Evolutionary conservation across 2,329 filamentous ascomycete genomes (phyloP).

Genomic region (Aspergillus japonicus): DNA sequence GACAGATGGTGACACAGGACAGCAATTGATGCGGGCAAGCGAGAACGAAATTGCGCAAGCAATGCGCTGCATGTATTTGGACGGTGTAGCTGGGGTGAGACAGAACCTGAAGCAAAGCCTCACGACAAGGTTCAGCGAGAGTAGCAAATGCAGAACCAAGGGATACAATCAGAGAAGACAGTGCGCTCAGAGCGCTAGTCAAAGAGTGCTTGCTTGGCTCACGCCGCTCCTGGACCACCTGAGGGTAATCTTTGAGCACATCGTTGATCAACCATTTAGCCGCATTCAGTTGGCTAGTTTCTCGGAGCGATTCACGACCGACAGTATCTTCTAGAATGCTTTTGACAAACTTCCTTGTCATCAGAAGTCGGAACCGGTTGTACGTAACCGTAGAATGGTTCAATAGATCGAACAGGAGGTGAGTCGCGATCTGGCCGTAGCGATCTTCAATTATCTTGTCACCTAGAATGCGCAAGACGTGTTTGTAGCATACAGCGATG

Average conservation of each 20-base stretch:
- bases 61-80: constrained; percentile 83
- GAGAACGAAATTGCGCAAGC: constrained; percentile 80
- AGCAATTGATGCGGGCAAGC: constrained; percentile 90
- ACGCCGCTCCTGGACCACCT: constrained; percentile 78
- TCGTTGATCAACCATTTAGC: constrained; percentile 81
- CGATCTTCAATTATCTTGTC: constrained; percentile 79
- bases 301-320: constrained; percentile 76
- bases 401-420: constrained; percentile 76
- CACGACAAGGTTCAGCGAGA: constrained; percentile 79
- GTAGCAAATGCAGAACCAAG: constrained; percentile 78
- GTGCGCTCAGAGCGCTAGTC: constrained; percentile 72
- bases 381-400: constrained; percentile 72
- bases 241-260: constrained; percentile 90
- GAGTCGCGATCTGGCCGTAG: constrained; percentile 77
- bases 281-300: constrained; percentile 82
- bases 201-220: constrained; percentile 88
- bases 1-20: constrained; percentile 87
- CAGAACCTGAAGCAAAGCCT: constrained; percentile 83
- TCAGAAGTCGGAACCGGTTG: constrained; percentile 83
- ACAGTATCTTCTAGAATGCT: constrained; percentile 81
- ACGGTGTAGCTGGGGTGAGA: constrained; percentile 96
- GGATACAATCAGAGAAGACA: constrained; percentile 73
- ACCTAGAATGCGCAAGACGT: constrained; percentile 73
- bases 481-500: constrained; percentile 82
- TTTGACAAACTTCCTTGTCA: constrained; percentile 79